These are phyloP conservation scores for Mortierella sp. DNA, from an alignment of 371 early-diverging fungal genomes.

Conservation along the genomic window DNA sequence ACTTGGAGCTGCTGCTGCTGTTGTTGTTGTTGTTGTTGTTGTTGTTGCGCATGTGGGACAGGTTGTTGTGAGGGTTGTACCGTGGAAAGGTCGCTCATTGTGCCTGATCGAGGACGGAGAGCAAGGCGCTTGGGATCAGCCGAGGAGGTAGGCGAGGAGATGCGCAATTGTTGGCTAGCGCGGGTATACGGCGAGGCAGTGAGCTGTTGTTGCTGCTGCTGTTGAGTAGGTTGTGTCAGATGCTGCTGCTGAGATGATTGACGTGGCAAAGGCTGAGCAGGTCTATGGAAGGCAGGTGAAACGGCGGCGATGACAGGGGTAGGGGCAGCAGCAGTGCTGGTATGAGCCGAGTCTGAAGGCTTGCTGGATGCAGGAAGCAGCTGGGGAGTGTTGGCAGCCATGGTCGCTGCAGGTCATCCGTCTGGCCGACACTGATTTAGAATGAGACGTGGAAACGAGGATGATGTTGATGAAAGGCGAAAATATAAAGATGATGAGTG, in stretches of 20 bases:
- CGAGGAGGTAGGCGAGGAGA: constrained; percentile 17
- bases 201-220: not conserved
- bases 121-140: constrained; percentile 15
- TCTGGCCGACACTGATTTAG: not conserved
- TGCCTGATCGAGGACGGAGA: constrained; percentile 5
- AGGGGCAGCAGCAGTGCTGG: not conserved
- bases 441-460: not conserved
- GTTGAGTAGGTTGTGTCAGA: constrained; percentile 8
- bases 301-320: constrained; percentile 20
- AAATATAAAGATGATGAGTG: not conserved
- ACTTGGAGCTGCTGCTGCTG: not conserved
- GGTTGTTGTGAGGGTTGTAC: not conserved
- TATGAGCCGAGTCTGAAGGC: not conserved
- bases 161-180: constrained; percentile 8
- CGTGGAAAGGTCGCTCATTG: not conserved
- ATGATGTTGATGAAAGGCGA: not conserved
- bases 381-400: not conserved
- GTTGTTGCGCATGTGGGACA: not conserved
- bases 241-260: constrained; percentile 23
- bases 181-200: constrained; percentile 42
- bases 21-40: not conserved
- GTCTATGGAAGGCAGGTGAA: constrained; percentile 25
- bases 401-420: not conserved
- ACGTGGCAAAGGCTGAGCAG: constrained; percentile 6
- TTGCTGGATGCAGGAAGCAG: not conserved